Conservation (phyloP, 1,284 basidiomycete species). For the Ustilago vetiveriae region DNA sequence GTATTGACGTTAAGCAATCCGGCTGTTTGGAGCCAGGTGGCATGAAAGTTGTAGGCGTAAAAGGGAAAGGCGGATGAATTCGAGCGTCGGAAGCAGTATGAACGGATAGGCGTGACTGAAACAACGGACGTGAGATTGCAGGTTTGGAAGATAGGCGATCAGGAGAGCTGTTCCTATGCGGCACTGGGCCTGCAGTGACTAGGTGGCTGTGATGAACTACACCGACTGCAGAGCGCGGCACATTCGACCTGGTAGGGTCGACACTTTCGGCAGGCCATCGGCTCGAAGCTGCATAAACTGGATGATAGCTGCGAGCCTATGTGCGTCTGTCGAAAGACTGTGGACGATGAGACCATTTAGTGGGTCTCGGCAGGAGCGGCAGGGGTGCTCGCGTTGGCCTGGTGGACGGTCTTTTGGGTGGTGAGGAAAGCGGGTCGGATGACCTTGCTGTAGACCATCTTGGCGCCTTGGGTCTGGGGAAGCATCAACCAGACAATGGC, state of each 20-base stretch:
- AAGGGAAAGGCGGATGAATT: not conserved
- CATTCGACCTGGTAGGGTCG: not conserved
- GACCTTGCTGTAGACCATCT: constrained; percentile 64
- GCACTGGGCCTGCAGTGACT: not conserved
- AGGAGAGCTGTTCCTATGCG: not conserved
- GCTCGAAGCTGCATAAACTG: not conserved
- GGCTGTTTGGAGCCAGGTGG: constrained; percentile 12
- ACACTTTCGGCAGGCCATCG: not conserved
- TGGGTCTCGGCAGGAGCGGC: constrained; percentile 49
- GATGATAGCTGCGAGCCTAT: not conserved
- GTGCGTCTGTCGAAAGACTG: not conserved
- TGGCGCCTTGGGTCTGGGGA: constrained; percentile 77
- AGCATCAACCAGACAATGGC: constrained; percentile 87
- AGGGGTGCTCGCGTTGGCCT: constrained; percentile 46
- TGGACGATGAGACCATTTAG: constrained; percentile 14
- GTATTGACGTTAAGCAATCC: constrained; percentile 20
- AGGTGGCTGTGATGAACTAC: not conserved
- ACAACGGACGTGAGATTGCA: constrained; percentile 5
- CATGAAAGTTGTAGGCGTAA: constrained; percentile 5
- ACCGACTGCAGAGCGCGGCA: not conserved
- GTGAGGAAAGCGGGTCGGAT: constrained; percentile 61
- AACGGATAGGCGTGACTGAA: constrained; percentile 16
- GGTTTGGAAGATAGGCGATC: constrained; percentile 1
- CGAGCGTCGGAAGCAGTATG: constrained; percentile 16
- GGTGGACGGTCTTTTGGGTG: constrained; percentile 49